Percentiles rank a stretch among this genome's conserved stretches.
Evolutionary conservation across 169 alveolate genomes (phyloP).

Genomic region (Plasmodium inui): DNA sequence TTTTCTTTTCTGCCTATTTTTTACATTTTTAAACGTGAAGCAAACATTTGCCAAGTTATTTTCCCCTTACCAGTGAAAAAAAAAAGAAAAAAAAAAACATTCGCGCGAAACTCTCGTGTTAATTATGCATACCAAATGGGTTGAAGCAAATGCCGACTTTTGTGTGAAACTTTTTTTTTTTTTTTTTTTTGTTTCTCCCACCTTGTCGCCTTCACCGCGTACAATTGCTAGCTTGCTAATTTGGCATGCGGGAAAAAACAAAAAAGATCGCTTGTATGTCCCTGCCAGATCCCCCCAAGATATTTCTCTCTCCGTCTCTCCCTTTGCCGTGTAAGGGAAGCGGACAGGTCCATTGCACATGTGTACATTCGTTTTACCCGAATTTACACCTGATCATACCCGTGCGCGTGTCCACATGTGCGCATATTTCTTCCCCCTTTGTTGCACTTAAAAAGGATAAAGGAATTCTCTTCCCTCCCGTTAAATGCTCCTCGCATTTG

Average conservation of each 20-base stretch:
- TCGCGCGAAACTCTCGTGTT: not conserved
- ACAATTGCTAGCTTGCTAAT: not conserved
- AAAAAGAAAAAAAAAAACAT: not conserved
- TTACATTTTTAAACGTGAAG: not conserved
- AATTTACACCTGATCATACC: not conserved
- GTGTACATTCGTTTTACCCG: not conserved
- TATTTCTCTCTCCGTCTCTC: not conserved
- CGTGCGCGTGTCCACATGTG: not conserved
- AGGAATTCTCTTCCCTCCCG: not conserved
- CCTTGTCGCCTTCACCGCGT: not conserved
- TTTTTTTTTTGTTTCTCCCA: not conserved
- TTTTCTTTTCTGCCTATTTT: not conserved
- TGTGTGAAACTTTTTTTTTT: not conserved
- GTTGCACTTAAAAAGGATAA: not conserved
- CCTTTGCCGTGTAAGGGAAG: not conserved
- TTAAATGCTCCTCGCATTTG: not conserved
- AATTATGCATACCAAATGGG: not conserved
- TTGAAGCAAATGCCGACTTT: not conserved
- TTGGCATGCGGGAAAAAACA: not conserved
- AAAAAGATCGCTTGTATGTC: not conserved
- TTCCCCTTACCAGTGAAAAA: not conserved
- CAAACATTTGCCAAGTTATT: not conserved
- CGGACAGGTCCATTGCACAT: not conserved
- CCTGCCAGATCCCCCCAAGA: not conserved
- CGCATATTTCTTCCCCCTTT: not conserved